A percentile compares a stretch with the other conserved stretches of the same genome.
phyloP scores from a whole-genome alignment of 2,329 filamentous ascomycete species.

The Ophidiomyces ophidiicola region DNA sequence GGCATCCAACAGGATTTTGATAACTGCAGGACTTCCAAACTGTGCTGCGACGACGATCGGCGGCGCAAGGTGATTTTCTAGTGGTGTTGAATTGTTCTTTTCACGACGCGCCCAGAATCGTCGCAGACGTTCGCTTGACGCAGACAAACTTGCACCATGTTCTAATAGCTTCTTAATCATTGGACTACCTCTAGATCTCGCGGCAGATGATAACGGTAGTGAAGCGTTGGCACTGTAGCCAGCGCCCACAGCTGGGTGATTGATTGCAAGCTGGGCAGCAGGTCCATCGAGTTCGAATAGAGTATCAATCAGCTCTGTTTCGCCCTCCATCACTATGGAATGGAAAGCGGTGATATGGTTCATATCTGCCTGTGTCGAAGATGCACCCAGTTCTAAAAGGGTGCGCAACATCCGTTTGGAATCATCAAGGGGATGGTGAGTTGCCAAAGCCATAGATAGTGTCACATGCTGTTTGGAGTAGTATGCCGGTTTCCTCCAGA shows the following conservation, averaged over 20 bases:
- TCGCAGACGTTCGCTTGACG: slow-evolving; percentile 36
- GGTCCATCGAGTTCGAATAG: slow-evolving; percentile 11
- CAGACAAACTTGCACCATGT: slow-evolving; percentile 47
- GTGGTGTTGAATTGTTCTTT: slow-evolving; percentile 37
- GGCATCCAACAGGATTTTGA: slow-evolving; percentile 46
- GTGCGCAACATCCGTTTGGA: slow-evolving; percentile 3
- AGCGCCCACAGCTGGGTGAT: slow-evolving; percentile 4
- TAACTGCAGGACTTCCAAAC: slow-evolving; percentile 41
- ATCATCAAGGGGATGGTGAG: slow-evolving; percentile 3
- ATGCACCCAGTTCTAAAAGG: slow-evolving; percentile 45
- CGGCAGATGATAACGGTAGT: slow-evolving; percentile 8
- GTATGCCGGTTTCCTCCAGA: slow-evolving; percentile 40
- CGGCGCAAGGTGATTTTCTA: slow-evolving; percentile 43
- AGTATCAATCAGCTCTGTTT: slow-evolving; percentile 17
- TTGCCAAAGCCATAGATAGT: slow-evolving; percentile 8
- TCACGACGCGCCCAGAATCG: slow-evolving; percentile 25
- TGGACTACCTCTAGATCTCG: slow-evolving; percentile 34
- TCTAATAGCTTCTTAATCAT: slow-evolving; percentile 50
- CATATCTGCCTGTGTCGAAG: slow-evolving; percentile 56
- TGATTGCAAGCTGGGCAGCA: slow-evolving; percentile 10
- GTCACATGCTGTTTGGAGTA: slow-evolving; percentile 15
- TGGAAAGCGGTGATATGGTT: slow-evolving; percentile 53
- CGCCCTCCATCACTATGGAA: slow-evolving; percentile 42
- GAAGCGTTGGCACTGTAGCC: not conserved
- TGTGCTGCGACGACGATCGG: slow-evolving; percentile 53